phyloP scores from a whole-genome alignment of 169 alveolate genomes.

The Cryptosporidium baileyi region DNA sequence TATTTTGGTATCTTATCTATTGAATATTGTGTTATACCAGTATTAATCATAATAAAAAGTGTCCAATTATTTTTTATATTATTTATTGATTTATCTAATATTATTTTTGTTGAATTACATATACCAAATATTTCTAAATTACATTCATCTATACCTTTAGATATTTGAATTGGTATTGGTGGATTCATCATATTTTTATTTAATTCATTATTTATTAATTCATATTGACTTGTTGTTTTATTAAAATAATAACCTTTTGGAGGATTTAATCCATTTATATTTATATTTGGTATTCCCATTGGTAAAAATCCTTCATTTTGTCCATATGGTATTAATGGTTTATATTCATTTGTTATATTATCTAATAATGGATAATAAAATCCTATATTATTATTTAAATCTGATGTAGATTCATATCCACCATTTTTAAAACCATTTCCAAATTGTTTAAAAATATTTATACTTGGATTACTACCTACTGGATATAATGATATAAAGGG shows the following conservation, averaged over 20 bases:
- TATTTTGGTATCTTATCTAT: background rate
- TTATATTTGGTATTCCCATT: conserved; percentile 32
- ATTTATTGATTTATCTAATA: background rate
- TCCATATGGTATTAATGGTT: conserved; percentile 34
- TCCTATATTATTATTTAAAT: background rate
- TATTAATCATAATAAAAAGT: conserved; percentile 10
- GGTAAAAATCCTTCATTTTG: conserved; percentile 25
- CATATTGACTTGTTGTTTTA: conserved; percentile 43
- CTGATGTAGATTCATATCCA: conserved; percentile 26
- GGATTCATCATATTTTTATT: background rate
- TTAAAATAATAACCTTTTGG: conserved; percentile 26
- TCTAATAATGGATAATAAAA: conserved; percentile 5
- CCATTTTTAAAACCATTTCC: conserved; percentile 44
- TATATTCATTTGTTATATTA: background rate
- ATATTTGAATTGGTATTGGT: background rate
- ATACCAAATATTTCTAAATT: conserved; percentile 5
- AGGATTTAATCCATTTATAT: background rate
- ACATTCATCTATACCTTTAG: conserved; percentile 8
- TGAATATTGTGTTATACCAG: conserved; percentile 8
- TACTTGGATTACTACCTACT: background rate
- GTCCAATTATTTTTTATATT: background rate
- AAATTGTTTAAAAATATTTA: conserved; percentile 16
- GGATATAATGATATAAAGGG: conserved; percentile 2
- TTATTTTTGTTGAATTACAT: conserved; percentile 34
- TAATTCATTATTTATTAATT: background rate